Percentiles rank a stretch among this genome's conserved stretches.
Evolutionary conservation across 495 filamentous ascomycete species (phyloP).

Genomic region (Parathielavia hyrcaniae): DNA sequence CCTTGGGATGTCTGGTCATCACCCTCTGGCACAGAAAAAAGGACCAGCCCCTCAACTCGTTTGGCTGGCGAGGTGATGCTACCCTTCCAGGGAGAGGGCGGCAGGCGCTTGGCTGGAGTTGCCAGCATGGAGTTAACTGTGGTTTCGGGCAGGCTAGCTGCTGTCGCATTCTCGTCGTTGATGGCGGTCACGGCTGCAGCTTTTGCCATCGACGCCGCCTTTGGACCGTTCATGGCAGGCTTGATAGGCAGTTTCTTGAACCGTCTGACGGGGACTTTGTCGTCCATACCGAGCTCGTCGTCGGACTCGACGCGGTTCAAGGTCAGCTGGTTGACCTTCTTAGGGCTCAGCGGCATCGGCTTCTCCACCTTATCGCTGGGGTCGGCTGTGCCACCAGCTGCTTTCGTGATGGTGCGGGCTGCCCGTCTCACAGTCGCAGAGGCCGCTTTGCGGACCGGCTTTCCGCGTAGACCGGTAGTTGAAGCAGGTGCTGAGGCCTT

Average conservation of each 20-base stretch:
- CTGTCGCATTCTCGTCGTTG: slow-evolving; percentile 17
- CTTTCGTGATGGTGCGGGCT: slow-evolving; percentile 18
- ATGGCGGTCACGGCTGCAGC: neutral
- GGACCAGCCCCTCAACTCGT: slow-evolving; percentile 32
- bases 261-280: slow-evolving; percentile 44
- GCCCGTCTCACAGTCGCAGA: slow-evolving; percentile 12
- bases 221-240: slow-evolving; percentile 21
- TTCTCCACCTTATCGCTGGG: slow-evolving; percentile 22
- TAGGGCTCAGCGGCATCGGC: slow-evolving; percentile 45
- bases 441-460: slow-evolving; percentile 26
- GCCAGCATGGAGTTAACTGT: slow-evolving; percentile 30
- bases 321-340: slow-evolving; percentile 50
- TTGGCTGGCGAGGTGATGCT: slow-evolving; percentile 43
- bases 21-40: neutral
- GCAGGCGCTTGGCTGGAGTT: slow-evolving; percentile 45
- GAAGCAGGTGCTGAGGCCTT: slow-evolving; percentile 8
- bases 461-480: slow-evolving; percentile 23
- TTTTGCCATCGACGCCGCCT: slow-evolving; percentile 11
- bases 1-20: slow-evolving; percentile 21
- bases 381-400: slow-evolving; percentile 3
- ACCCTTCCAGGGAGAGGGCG: slow-evolving; percentile 45
- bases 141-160: slow-evolving; percentile 20
- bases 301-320: slow-evolving; percentile 41
- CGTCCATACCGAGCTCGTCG: slow-evolving; percentile 48
- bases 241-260: slow-evolving; percentile 46